Percentiles rank a stretch among this genome's conserved stretches.
phyloP scores from a whole-genome alignment of 179 eudicot species.

The Drosera spatulata region DNA sequence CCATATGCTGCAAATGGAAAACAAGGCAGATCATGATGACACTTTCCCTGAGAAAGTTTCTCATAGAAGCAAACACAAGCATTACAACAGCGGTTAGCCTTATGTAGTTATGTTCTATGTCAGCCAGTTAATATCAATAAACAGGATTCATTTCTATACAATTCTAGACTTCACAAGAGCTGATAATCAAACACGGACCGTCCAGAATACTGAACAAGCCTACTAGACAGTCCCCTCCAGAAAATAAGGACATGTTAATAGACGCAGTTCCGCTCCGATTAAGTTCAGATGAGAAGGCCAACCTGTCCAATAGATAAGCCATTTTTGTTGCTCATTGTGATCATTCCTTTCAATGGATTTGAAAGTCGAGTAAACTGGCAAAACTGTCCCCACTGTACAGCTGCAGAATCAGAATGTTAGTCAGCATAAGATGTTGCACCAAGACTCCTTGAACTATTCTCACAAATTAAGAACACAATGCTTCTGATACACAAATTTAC shows the following conservation, averaged over 20 bases:
- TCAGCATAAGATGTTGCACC: background rate
- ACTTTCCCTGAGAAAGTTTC: background rate
- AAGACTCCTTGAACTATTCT: background rate
- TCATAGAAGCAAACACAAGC: background rate
- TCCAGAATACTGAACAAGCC: no score
- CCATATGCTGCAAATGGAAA: conserved; percentile 70
- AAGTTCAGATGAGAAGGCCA: background rate
- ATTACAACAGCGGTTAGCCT: background rate
- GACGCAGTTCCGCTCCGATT: background rate
- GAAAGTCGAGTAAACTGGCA: conserved; percentile 3
- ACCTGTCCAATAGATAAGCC: conserved; percentile 3
- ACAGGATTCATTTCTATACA: no score
- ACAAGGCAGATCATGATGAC: background rate
- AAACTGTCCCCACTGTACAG: conserved; percentile 2
- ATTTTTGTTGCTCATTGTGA: conserved; percentile 2
- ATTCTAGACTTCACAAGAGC: no score
- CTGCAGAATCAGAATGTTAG: background rate
- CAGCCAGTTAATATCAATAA: no score
- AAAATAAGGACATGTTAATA: background rate
- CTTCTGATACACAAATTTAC: background rate
- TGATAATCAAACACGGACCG: no score
- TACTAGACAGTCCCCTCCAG: no score
- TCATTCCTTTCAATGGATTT: conserved; percentile 2
- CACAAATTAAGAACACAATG: background rate
- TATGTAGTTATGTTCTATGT: no score